Conservation (phyloP, 1,284 basidiomycete genomes). For the Earliella scabrosa region DNA sequence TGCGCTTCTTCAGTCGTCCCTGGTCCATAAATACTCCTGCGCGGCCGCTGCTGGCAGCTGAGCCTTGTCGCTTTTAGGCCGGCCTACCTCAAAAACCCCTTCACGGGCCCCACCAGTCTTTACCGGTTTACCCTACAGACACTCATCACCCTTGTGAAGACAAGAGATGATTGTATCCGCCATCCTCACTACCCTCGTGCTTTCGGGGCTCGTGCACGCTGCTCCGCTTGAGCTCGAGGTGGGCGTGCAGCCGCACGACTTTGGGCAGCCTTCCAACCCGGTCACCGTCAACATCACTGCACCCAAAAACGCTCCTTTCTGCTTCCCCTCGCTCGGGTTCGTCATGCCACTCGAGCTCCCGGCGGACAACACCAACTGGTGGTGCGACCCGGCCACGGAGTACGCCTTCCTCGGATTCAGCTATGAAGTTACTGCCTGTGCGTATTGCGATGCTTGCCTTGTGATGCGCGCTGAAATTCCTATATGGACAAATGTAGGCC, state of each 20-base stretch:
- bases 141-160: conserved; percentile 10
- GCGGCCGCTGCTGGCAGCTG: conserved; percentile 14
- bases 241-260: conserved; percentile 19
- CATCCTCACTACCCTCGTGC: conserved; percentile 10
- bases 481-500: conserved; percentile 29
- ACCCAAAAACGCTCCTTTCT: conserved; percentile 33
- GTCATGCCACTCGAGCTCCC: conserved; percentile 56
- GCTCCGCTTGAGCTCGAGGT: conserved; percentile 15
- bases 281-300: background rate
- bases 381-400: conserved; percentile 64
- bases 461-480: background rate
- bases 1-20: background rate
- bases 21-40: conserved; percentile 17
- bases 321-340: conserved; percentile 65
- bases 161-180: too few relatives aligned
- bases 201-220: conserved; percentile 12
- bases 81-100: background rate
- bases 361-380: conserved; percentile 53
- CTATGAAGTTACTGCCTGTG: conserved; percentile 60
- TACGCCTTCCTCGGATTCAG: conserved; percentile 78
- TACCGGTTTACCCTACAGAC: background rate
- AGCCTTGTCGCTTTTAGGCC: background rate
- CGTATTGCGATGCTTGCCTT: background rate
- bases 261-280: background rate
- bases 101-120: too few relatives aligned